Evolutionary conservation across 345 rosid genomes (phyloP).

Genomic region (Moricandia moricandioides): DNA sequence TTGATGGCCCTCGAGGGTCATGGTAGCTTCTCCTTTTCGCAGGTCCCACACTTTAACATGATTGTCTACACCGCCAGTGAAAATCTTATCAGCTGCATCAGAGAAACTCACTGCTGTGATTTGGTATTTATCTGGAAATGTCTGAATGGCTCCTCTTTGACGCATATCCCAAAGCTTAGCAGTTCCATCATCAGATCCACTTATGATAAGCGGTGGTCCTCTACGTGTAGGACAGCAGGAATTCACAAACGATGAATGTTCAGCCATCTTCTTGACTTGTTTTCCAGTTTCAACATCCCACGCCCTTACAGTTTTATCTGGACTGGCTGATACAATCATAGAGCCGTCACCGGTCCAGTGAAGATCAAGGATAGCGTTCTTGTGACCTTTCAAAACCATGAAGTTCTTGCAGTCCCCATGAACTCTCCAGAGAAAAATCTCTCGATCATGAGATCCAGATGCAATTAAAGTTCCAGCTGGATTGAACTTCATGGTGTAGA

Average conservation of each 20-base stretch:
- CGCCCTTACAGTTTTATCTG: constrained; percentile 86
- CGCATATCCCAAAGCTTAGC: constrained; percentile 99
- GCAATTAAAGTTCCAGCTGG: constrained; percentile 83
- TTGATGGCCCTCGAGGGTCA: constrained; percentile 95
- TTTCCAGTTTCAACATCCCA: constrained; percentile 96
- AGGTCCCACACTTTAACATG: constrained; percentile 91
- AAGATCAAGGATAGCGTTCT: constrained; percentile 89
- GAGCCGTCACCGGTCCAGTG: constrained; percentile 93
- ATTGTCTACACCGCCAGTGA: constrained; percentile 86
- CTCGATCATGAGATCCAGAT: constrained; percentile 94
- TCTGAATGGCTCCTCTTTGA: constrained; percentile 97
- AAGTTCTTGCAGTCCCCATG: constrained; percentile 94
- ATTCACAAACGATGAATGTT: constrained; percentile 87
- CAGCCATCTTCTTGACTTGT: constrained; percentile 96
- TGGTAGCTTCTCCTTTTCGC: constrained; percentile 81
- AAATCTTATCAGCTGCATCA: constrained; percentile 92
- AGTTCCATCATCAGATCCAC: constrained; percentile 97
- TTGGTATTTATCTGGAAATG: constrained; percentile 95
- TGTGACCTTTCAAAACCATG: constrained; percentile 95
- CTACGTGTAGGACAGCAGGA: constrained; percentile 89
- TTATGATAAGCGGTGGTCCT: constrained; percentile 87
- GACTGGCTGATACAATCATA: constrained; percentile 88
- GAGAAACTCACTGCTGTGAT: constrained; percentile 93
- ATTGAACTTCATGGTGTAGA: constrained; percentile 90
- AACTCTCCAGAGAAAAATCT: constrained; percentile 85